Percentiles rank a stretch among this genome's conserved stretches.
phyloP scores from a whole-genome alignment of 169 alveolate genomes.

The Theileria parva region DNA sequence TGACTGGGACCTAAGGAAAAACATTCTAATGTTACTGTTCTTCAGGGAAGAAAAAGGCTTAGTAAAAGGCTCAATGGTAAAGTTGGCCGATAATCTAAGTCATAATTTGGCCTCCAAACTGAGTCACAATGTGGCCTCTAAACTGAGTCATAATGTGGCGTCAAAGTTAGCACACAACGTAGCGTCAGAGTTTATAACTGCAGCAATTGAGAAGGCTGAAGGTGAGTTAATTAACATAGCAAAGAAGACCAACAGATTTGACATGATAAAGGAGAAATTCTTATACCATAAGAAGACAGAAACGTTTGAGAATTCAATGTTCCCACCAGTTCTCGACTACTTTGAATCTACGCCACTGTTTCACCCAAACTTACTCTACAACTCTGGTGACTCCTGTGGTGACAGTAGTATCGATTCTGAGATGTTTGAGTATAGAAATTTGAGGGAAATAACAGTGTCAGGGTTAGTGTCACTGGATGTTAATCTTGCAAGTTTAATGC shows the following conservation, averaged over 20 bases:
- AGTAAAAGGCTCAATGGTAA: conserved; percentile 3
- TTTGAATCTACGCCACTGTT: conserved; percentile 28
- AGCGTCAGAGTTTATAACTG: conserved; percentile 45
- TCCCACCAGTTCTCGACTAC: conserved; percentile 44
- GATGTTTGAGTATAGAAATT: conserved; percentile 1
- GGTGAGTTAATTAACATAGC: conserved; percentile 27
- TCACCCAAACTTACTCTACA: background rate
- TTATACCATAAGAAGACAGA: conserved; percentile 22
- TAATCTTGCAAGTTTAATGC: background rate
- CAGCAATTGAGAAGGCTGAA: conserved; percentile 58
- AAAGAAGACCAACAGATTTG: conserved; percentile 40
- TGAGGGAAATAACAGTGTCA: background rate
- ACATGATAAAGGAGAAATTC: conserved; percentile 49
- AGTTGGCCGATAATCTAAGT: conserved; percentile 6
- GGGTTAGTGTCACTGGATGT: background rate
- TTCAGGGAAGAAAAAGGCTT: background rate
- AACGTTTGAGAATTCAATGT: conserved; percentile 17
- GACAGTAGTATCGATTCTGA: background rate
- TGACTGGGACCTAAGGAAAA: background rate
- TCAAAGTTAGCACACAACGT: background rate
- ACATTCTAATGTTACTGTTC: background rate
- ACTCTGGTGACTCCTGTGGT: no score
- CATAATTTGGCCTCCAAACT: background rate
- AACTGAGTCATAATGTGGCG: background rate
- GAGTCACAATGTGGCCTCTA: background rate